phyloP scores from a whole-genome alignment of 1,139 yeast genomes.

The Candida tetrigidarum region DNA sequence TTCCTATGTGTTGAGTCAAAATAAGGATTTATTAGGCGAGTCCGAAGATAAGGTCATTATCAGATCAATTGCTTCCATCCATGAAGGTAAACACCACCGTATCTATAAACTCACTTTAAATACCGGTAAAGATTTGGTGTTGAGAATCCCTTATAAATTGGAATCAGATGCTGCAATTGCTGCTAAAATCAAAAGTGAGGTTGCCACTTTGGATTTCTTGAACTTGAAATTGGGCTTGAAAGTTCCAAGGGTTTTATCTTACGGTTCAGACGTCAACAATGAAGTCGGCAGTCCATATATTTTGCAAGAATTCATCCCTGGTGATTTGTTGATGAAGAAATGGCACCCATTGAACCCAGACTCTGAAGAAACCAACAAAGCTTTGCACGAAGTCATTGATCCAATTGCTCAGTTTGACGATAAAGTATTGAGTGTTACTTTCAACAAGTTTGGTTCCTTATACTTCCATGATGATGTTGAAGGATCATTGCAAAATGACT shows the following conservation, averaged over 20 bases:
- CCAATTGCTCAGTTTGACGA: conserved; percentile 67
- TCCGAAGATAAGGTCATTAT: conserved; percentile 49
- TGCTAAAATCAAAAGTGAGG: conserved; percentile 82
- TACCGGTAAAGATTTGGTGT: conserved; percentile 63
- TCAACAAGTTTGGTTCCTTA: conserved; percentile 79
- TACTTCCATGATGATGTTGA: conserved; percentile 71
- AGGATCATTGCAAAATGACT: conserved; percentile 38
- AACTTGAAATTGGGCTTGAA: conserved; percentile 53
- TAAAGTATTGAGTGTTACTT: conserved; percentile 53
- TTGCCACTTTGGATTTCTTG: conserved; percentile 88
- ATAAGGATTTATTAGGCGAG: conserved; percentile 18
- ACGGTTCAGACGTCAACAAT: conserved; percentile 66
- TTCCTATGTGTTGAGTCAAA: conserved; percentile 35
- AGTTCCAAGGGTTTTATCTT: conserved; percentile 79
- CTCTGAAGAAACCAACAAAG: conserved; percentile 36
- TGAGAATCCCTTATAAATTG: conserved; percentile 84
- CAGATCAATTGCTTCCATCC: conserved; percentile 79
- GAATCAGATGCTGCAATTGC: conserved; percentile 66
- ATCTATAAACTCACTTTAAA: conserved; percentile 72
- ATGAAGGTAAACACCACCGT: conserved; percentile 94
- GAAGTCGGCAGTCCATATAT: conserved; percentile 74
- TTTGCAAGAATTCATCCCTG: conserved; percentile 77
- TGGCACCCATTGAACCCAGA: conserved; percentile 80
- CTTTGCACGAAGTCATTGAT: conserved; percentile 58
- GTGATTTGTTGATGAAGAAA: conserved; percentile 79